These are phyloP conservation scores for Tulasnella sp. DNA, from an alignment of 768 basidiomycete species.

Conservation along the genomic window DNA sequence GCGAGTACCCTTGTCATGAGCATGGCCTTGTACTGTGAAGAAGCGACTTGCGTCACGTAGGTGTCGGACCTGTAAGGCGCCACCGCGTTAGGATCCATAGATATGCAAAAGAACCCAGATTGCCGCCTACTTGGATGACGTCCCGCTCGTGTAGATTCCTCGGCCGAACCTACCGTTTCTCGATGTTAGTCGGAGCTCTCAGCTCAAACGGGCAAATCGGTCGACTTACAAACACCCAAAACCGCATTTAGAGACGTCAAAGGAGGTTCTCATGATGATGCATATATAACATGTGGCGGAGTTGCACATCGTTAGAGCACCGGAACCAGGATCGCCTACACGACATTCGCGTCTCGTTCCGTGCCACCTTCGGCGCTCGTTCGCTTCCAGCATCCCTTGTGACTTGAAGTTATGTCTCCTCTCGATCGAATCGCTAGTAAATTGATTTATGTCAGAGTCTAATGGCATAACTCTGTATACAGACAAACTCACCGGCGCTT, in stretches of 20 bases:
- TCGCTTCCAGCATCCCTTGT: constrained; percentile 2
- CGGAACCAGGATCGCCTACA: not conserved
- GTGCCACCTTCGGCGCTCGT: constrained; percentile 16
- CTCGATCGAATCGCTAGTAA: not conserved
- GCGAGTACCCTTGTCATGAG: constrained; percentile 1
- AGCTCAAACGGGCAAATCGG: not conserved
- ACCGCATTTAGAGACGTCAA: constrained; percentile 1
- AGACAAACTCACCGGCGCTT: not conserved
- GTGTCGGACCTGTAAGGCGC: not conserved
- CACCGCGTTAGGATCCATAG: not conserved
- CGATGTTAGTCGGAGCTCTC: not conserved
- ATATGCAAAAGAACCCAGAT: not conserved
- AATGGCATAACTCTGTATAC: not conserved
- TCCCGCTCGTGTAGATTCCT: constrained; percentile 6
- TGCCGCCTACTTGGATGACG: constrained; percentile 7
- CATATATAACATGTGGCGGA: constrained; percentile 1
- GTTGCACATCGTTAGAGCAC: not conserved
- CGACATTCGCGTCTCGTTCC: constrained; percentile 9
- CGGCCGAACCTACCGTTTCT: not conserved
- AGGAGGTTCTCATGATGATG: not conserved
- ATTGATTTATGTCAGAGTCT: not conserved
- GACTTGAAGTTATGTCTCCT: not conserved
- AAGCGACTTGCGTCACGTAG: not conserved
- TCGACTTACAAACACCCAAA: not conserved
- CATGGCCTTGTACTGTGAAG: not conserved